Percentiles rank a stretch among this genome's conserved stretches.
phyloP scores from a whole-genome alignment of 129 eudicot genomes.

The Calendula officinalis region DNA sequence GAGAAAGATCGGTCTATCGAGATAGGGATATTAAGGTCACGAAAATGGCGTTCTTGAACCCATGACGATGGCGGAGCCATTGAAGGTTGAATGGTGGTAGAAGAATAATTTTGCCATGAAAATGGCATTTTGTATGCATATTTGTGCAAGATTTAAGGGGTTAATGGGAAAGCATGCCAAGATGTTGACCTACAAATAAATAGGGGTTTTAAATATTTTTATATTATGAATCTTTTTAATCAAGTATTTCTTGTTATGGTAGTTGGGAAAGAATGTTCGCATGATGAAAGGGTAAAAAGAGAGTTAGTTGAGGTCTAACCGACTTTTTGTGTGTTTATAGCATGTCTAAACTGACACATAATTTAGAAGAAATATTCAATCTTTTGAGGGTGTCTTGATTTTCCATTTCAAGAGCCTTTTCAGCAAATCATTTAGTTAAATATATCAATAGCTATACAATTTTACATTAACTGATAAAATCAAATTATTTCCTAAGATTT shows the following conservation, averaged over 20 bases:
- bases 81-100: slow-evolving; percentile 25
- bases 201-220: slow-evolving; percentile 21
- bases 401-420: too few species aligned
- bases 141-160: slow-evolving; percentile 23
- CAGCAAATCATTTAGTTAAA: too few species aligned
- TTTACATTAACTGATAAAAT: too few species aligned
- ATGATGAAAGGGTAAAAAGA: slow-evolving; percentile 31
- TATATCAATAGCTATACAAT: too few species aligned
- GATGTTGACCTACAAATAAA: slow-evolving; percentile 47
- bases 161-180: slow-evolving; percentile 35
- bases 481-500: too few species aligned
- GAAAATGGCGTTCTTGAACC: slow-evolving; percentile 75
- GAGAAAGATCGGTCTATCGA: slow-evolving; percentile 39
- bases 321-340: slow-evolving; percentile 2
- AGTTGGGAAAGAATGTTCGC: slow-evolving; percentile 37
- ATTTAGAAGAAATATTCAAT: neutral
- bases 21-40: slow-evolving; percentile 60
- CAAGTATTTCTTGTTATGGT: slow-evolving; percentile 1
- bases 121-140: slow-evolving; percentile 45
- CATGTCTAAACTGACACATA: neutral
- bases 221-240: slow-evolving; percentile 10
- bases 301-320: slow-evolving; percentile 6
- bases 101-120: slow-evolving; percentile 25
- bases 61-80: slow-evolving; percentile 55
- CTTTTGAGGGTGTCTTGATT: too few species aligned